These are phyloP conservation scores for Arabidopsis thaliana DNA, from an alignment of 345 rosid genomes.

Conservation along the genomic window DNA sequence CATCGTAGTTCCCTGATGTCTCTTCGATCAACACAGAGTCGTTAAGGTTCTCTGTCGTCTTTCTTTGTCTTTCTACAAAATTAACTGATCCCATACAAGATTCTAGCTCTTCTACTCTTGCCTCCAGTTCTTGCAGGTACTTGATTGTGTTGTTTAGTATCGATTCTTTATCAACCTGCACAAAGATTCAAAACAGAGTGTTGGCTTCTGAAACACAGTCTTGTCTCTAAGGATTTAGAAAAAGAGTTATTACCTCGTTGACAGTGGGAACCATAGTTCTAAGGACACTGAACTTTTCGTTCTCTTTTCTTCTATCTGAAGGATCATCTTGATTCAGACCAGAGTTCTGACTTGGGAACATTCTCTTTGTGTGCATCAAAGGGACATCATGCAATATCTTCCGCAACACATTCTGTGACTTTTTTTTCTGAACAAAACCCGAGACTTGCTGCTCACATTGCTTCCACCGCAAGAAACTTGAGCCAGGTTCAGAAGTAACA, in stretches of 20 bases:
- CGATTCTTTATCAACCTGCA: conserved; percentile 68
- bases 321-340: conserved; percentile 41
- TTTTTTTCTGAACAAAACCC: conserved; percentile 11
- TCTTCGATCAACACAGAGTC: conserved; percentile 57
- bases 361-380: conserved; percentile 51
- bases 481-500: conserved; percentile 45
- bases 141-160: conserved; percentile 66
- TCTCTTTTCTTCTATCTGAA: conserved; percentile 50
- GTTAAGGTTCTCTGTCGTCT: conserved; percentile 40
- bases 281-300: conserved; percentile 61
- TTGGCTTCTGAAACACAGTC: background rate
- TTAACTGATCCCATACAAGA: conserved; percentile 71
- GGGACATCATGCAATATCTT: conserved; percentile 69
- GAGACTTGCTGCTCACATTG: conserved; percentile 42
- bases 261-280: conserved; percentile 67
- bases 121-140: conserved; percentile 70
- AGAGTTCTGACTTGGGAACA: conserved; percentile 7
- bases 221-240: background rate
- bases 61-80: conserved; percentile 51
- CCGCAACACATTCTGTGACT: conserved; percentile 60
- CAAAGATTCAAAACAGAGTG: background rate
- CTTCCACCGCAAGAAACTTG: conserved; percentile 76
- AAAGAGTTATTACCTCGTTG: conserved; percentile 55
- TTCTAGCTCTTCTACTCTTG: conserved; percentile 80
- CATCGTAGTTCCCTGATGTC: conserved; percentile 70